These are phyloP conservation scores for Trifolium repens DNA, from an alignment of 306 rosid species.

Conservation along the genomic window DNA sequence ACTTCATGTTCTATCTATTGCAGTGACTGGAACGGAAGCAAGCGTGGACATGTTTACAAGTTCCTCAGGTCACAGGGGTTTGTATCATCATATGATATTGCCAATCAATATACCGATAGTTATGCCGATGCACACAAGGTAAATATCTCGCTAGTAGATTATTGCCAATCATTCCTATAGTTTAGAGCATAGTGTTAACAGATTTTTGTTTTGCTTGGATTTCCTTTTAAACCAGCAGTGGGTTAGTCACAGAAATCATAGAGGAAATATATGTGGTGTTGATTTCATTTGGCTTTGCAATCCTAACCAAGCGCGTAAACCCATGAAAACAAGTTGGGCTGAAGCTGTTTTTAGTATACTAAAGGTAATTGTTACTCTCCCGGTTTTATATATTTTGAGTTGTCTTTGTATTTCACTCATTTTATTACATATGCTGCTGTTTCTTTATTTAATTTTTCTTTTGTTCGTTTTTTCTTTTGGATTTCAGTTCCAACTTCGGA, in stretches of 20 bases:
- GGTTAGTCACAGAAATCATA: conserved; percentile 97
- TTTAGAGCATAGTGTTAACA: conserved; percentile 5
- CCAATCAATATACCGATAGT: conserved; percentile 73
- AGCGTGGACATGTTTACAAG: conserved; percentile 92
- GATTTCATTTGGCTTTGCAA: conserved; percentile 95
- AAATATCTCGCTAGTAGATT: conserved; percentile 27
- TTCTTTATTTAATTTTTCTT: not conserved
- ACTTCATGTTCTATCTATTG: conserved; percentile 41
- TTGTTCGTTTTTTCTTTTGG: not conserved
- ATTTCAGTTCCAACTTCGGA: conserved; percentile 72
- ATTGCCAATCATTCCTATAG: conserved; percentile 6
- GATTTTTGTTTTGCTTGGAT: conserved; percentile 22
- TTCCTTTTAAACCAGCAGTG: conserved; percentile 56
- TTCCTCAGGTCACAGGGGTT: conserved; percentile 95
- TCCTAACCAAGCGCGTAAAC: conserved; percentile 78
- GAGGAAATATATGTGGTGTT: conserved; percentile 97
- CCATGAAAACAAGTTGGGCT: conserved; percentile 84
- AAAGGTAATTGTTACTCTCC: conserved; percentile 53
- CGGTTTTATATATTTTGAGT: conserved; percentile 14
- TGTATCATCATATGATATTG: conserved; percentile 87
- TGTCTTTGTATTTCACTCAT: conserved; percentile 1
- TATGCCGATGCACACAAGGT: conserved; percentile 95
- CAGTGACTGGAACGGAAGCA: conserved; percentile 99
- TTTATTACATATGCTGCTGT: conserved; percentile 9
- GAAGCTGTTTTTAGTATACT: conserved; percentile 92